Base-by-base conservation (phyloP, 1,284 basidiomycete species). In the Fomitiporia mediterranea region DNA sequence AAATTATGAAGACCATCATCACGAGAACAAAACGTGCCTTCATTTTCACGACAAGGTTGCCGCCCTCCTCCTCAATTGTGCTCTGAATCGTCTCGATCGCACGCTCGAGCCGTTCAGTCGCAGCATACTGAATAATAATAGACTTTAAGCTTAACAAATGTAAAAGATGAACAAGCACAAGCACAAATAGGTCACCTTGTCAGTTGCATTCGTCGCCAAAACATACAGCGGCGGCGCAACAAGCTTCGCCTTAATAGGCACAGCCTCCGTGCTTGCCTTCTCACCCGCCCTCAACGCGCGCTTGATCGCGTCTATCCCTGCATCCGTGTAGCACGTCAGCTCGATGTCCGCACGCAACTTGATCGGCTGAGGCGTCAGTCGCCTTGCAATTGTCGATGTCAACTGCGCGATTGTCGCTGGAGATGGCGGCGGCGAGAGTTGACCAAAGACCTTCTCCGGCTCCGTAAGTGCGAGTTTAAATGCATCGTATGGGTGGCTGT, bases 341-440 rank as follows among this genome's bases (percentile, higher is more conserved):
- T 99, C 95, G 62, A 99, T 89, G 74, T 99, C 97, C 19, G 97
- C 94, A 67, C 96, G 93, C 54, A 99, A 84, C 76, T 98, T 99
- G 80, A 99, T 96, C 9, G 97, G 95, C 72, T 99, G 97, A 11
- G 96, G 97, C 1, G 96, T 99, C 56, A 99, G 79, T 42, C 97
- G 86, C 52, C 95, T 87, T 7, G 95, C 94, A 68, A 99, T 98
- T 49, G 94, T 98, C 60, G 83, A 74, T 64, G 83, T 82, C 27
- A 99, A 81, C 58, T 93, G 80, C 25, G 76, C 72, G 49, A 86
- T 75, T 9, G 89, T 88, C 0, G 75, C 69, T 13, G 72, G 64
- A 9, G 86, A 78, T 56, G 95, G 78, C 35, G 83, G 78, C 23
- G 82, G 76, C 30, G 80, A 70, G 38, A 98, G 76, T 0, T 83